Evolutionary conservation across 1,284 basidiomycete species (phyloP).

Genomic region (Anthracocystis walkeri): DNA sequence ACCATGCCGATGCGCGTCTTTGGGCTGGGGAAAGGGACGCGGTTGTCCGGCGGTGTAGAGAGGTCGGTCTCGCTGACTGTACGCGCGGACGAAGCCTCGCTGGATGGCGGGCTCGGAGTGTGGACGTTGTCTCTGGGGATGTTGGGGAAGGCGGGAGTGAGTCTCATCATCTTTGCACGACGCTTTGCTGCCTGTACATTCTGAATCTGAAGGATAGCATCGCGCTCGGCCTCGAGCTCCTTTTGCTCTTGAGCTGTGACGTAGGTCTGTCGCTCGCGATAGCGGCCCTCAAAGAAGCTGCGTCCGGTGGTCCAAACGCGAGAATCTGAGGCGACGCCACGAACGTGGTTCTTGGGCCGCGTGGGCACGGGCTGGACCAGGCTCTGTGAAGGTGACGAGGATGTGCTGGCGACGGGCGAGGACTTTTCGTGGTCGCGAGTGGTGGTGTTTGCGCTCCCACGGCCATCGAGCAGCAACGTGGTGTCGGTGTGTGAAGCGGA

Average conservation of each 20-base stretch:
- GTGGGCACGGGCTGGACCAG: slow-evolving; percentile 32
- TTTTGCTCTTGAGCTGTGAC: slow-evolving; percentile 32
- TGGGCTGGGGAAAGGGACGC: slow-evolving; percentile 45
- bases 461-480: slow-evolving; percentile 22
- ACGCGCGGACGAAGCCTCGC: slow-evolving; percentile 34
- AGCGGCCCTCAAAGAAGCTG: slow-evolving; percentile 37
- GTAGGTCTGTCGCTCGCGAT: slow-evolving; percentile 38
- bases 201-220: slow-evolving; percentile 45
- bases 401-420: slow-evolving; percentile 11
- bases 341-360: slow-evolving; percentile 50
- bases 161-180: slow-evolving; percentile 55
- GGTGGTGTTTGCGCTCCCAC: slow-evolving; percentile 13
- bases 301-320: slow-evolving; percentile 39
- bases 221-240: slow-evolving; percentile 39
- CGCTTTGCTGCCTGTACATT: slow-evolving; percentile 53
- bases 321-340: slow-evolving; percentile 45
- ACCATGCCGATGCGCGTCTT: slow-evolving; percentile 29
- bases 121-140: slow-evolving; percentile 18
- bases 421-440: slow-evolving; percentile 4
- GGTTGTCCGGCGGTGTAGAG: slow-evolving; percentile 32
- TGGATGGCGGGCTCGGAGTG: slow-evolving; percentile 49
- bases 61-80: slow-evolving; percentile 41
- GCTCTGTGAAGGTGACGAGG: slow-evolving; percentile 15
- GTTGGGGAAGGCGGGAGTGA: slow-evolving; percentile 53
- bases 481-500: slow-evolving; percentile 31